Percentiles rank a stretch among this genome's conserved stretches.
phyloP scores from a whole-genome alignment of 2,329 filamentous ascomycete species.

The Penicillium rolfsii region DNA sequence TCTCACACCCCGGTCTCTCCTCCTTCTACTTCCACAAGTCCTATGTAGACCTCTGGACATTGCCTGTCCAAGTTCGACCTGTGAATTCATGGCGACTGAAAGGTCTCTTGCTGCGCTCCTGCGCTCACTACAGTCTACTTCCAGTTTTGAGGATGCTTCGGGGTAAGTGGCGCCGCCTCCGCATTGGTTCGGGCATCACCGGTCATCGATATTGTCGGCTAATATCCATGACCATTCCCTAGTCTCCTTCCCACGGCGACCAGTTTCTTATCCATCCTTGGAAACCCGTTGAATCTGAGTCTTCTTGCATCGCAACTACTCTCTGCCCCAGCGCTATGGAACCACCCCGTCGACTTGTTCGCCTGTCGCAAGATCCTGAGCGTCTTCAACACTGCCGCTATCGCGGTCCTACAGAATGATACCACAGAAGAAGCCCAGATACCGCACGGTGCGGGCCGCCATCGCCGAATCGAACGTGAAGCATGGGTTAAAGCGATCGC shows the following conservation, averaged over 20 bases:
- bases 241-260: conserved; percentile 59
- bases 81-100: conserved; percentile 58
- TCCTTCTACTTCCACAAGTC: not conserved
- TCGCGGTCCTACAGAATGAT: conserved; percentile 56
- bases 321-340: conserved; percentile 62
- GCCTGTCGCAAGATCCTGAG: conserved; percentile 61
- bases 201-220: conserved; percentile 21
- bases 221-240: conserved; percentile 17
- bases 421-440: conserved; percentile 39
- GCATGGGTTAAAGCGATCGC: conserved; percentile 64
- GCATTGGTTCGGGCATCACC: conserved; percentile 3
- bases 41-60: conserved; percentile 24
- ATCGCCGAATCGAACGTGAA: conserved; percentile 58
- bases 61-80: conserved; percentile 10
- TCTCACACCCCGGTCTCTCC: conserved; percentile 13
- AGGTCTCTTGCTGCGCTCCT: conserved; percentile 63
- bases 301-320: conserved; percentile 64
- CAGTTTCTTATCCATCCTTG: conserved; percentile 53
- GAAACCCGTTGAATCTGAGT: conserved; percentile 65
- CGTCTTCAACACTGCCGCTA: conserved; percentile 64
- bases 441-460: conserved; percentile 37
- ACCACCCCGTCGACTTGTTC: conserved; percentile 56
- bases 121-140: conserved; percentile 62
- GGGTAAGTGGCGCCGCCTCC: conserved; percentile 47
- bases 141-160: conserved; percentile 62